phyloP scores from a whole-genome alignment of 1,284 basidiomycete genomes.

The Cutaneotrichosporon sp. region DNA sequence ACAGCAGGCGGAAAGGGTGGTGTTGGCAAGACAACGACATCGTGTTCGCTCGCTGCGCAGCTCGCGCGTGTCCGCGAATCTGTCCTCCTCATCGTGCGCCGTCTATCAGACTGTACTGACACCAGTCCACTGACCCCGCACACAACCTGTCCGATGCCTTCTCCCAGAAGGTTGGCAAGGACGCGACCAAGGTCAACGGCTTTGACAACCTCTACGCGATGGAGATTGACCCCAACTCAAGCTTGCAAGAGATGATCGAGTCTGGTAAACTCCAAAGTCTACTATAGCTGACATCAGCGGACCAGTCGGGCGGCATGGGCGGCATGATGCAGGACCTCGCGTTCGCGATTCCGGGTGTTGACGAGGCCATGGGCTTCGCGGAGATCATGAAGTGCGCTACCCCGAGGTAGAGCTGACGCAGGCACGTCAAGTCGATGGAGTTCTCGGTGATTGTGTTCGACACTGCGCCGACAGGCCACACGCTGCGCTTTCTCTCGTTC shows the following conservation, averaged over 20 bases:
- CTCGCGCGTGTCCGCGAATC: constrained; percentile 82
- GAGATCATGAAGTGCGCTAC: constrained; percentile 85
- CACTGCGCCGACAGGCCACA: constrained; percentile 97
- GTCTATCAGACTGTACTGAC: background rate
- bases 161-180: constrained; percentile 98
- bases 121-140: constrained; percentile 93
- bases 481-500: constrained; percentile 96
- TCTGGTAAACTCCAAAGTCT: constrained; percentile 64
- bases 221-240: constrained; percentile 98
- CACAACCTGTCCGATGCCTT: constrained; percentile 99
- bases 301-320: constrained; percentile 87
- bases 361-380: constrained; percentile 99
- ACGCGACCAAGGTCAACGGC: constrained; percentile 98
- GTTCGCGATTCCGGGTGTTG: constrained; percentile 97
- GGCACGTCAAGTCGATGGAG: constrained; percentile 99
- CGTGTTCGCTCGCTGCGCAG: constrained; percentile 92
- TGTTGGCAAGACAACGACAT: constrained; percentile 91
- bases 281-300: constrained; percentile 58
- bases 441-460: constrained; percentile 99
- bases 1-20: constrained; percentile 86
- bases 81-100: constrained; percentile 84
- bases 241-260: constrained; percentile 98
- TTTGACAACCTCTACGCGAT: constrained; percentile 96
- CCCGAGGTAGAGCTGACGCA: constrained; percentile 43
- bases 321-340: constrained; percentile 99